These are phyloP conservation scores for Coffea eugenioides DNA, from an alignment of 257 asterid genomes.

Conservation along the genomic window DNA sequence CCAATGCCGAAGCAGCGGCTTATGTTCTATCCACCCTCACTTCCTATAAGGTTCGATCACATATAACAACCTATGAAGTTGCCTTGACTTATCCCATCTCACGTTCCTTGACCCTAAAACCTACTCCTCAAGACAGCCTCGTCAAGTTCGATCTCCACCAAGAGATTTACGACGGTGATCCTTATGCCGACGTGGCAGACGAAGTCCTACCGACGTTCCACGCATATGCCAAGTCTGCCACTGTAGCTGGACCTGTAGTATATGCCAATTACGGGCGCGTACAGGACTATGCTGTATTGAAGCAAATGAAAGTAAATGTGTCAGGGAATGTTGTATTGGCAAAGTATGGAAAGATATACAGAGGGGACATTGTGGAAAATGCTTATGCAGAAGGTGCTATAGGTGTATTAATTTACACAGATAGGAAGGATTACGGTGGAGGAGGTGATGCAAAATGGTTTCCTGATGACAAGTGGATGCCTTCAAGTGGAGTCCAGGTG, in stretches of 20 bases:
- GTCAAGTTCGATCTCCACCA: conserved; percentile 51
- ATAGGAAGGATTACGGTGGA: conserved; percentile 80
- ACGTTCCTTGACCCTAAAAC: conserved; percentile 53
- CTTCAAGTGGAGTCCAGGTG: conserved; percentile 89
- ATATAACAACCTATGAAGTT: conserved; percentile 48
- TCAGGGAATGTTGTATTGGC: conserved; percentile 63
- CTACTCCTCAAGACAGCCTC: conserved; percentile 35
- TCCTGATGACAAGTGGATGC: conserved; percentile 82
- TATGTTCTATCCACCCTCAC: conserved; percentile 65
- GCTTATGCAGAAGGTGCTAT: conserved; percentile 64
- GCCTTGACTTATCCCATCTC: conserved; percentile 60
- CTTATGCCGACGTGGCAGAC: conserved; percentile 50
- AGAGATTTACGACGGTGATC: conserved; percentile 55
- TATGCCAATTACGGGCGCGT: conserved; percentile 74
- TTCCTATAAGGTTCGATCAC: conserved; percentile 50
- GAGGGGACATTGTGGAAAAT: conserved; percentile 80
- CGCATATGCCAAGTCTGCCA: conserved; percentile 76
- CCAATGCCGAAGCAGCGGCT: conserved; percentile 73
- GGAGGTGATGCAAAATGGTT: conserved; percentile 72
- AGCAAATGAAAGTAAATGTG: conserved; percentile 57
- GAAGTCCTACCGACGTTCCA: conserved; percentile 64
- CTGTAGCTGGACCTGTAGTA: conserved; percentile 55
- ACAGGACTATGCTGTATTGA: conserved; percentile 50
- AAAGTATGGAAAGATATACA: conserved; percentile 65
- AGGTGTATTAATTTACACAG: conserved; percentile 67